These are phyloP conservation scores for Haplographium delicatum DNA, from an alignment of 495 filamentous ascomycete species.

Conservation along the genomic window DNA sequence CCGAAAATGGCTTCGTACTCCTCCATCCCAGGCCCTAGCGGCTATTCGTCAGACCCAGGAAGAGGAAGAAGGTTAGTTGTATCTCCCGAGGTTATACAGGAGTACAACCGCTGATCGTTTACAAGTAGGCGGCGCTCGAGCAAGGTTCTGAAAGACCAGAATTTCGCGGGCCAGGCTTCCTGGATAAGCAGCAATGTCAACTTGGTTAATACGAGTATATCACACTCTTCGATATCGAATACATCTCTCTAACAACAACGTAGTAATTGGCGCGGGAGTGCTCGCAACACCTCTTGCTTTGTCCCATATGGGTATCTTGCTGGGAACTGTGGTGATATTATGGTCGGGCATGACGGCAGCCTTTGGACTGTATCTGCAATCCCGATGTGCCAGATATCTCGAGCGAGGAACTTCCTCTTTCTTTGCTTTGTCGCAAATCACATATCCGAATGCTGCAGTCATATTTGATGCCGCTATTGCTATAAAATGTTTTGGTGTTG, in stretches of 20 bases:
- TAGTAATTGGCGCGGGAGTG: neutral
- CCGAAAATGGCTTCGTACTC: slow-evolving; percentile 32
- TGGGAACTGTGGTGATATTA: slow-evolving; percentile 77
- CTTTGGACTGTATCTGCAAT: slow-evolving; percentile 92
- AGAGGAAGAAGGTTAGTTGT: slow-evolving; percentile 18
- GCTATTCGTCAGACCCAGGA: slow-evolving; percentile 11
- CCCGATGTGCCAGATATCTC: slow-evolving; percentile 85
- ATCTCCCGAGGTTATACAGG: neutral
- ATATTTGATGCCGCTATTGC: slow-evolving; percentile 95
- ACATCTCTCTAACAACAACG: neutral
- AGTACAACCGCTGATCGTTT: neutral
- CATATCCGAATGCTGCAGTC: slow-evolving; percentile 93
- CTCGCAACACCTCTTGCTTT: slow-evolving; percentile 85
- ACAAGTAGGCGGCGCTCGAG: slow-evolving; percentile 14
- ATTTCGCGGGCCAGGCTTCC: slow-evolving; percentile 65
- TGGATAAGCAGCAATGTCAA: slow-evolving; percentile 94
- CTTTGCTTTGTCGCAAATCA: slow-evolving; percentile 90
- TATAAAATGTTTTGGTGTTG: slow-evolving; percentile 97
- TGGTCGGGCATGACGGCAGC: slow-evolving; percentile 87
- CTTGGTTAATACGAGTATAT: slow-evolving; percentile 85
- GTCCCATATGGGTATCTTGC: slow-evolving; percentile 81
- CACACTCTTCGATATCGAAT: neutral
- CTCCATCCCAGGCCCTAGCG: slow-evolving; percentile 23
- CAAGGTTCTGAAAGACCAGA: slow-evolving; percentile 23
- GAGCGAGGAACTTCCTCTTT: slow-evolving; percentile 78